Evolutionary conservation across 148 eudicot genomes (phyloP).

Genomic region (Camellia granthamiana): DNA sequence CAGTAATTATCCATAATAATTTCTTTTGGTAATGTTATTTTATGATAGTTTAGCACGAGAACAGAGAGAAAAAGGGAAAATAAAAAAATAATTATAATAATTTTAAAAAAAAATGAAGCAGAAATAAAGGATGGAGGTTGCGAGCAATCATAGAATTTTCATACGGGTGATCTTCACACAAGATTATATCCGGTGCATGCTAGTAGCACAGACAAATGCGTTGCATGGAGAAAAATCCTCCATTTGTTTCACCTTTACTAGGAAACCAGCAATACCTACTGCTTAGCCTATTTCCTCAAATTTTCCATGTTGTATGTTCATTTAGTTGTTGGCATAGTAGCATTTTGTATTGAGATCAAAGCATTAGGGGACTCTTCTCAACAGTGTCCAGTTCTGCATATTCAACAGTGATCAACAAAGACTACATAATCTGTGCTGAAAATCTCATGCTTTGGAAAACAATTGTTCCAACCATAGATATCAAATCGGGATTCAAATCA

Average conservation of each 20-base stretch:
- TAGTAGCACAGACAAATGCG: neutral
- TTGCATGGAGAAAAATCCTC: neutral
- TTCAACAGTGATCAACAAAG: no score
- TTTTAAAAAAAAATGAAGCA: neutral
- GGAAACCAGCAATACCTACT: neutral
- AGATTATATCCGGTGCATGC: neutral
- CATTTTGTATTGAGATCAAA: no score
- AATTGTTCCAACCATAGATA: no score
- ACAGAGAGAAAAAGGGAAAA: neutral
- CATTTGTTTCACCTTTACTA: neutral
- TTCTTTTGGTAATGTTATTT: neutral
- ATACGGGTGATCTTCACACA: neutral
- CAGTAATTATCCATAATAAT: neutral
- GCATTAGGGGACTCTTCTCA: no score
- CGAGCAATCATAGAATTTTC: neutral
- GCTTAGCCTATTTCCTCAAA: neutral
- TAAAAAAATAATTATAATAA: neutral
- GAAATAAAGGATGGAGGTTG: neutral
- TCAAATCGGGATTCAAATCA: no score
- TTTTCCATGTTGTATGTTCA: neutral
- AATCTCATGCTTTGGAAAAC: no score
- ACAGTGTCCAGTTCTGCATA: no score
- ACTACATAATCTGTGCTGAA: no score
- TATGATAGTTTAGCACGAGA: neutral
- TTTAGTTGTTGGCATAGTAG: neutral